phyloP scores from a whole-genome alignment of 768 basidiomycete genomes.

The Pleurotus citrinopileatus region DNA sequence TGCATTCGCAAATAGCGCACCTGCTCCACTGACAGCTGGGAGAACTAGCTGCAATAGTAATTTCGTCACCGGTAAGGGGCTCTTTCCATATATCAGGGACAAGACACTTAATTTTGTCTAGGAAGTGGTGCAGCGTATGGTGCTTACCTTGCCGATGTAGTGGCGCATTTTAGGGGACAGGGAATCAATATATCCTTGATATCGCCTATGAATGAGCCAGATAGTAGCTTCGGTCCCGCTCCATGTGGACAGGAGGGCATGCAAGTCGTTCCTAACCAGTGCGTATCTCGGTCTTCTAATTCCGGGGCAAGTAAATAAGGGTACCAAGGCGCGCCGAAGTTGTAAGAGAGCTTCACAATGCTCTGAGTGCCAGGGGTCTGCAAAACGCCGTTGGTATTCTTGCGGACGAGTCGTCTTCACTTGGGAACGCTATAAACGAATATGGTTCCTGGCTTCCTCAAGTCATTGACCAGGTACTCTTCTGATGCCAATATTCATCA shows the following conservation, averaged over 20 bases:
- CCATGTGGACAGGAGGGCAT: slow-evolving; percentile 47
- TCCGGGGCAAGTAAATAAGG: not conserved
- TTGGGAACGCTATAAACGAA: slow-evolving; percentile 26
- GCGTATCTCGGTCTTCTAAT: slow-evolving; percentile 10
- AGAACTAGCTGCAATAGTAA: slow-evolving; percentile 32
- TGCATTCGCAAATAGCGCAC: slow-evolving; percentile 42
- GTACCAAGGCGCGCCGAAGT: slow-evolving; percentile 34
- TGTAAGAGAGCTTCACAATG: slow-evolving; percentile 32
- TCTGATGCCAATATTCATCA: not conserved
- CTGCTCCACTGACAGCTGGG: slow-evolving; percentile 30
- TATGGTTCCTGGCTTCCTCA: slow-evolving; percentile 33
- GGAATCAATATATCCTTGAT: slow-evolving; percentile 37
- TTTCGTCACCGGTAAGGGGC: slow-evolving; percentile 27
- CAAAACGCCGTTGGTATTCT: slow-evolving; percentile 32
- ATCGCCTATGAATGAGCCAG: slow-evolving; percentile 44
- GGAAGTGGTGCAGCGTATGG: slow-evolving; percentile 36
- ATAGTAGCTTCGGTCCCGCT: slow-evolving; percentile 33
- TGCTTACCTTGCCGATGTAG: slow-evolving; percentile 39
- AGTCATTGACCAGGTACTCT: slow-evolving; percentile 26
- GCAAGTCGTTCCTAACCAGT: slow-evolving; percentile 37
- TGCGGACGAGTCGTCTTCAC: slow-evolving; percentile 39
- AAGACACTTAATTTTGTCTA: slow-evolving; percentile 1
- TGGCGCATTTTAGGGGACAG: slow-evolving; percentile 33
- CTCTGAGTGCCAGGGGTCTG: slow-evolving; percentile 27
- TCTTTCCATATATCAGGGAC: not conserved